Percentiles rank a stretch among this genome's conserved stretches.
phyloP scores from a whole-genome alignment of 208 protist genomes.

The Zelonia costaricensis region DNA sequence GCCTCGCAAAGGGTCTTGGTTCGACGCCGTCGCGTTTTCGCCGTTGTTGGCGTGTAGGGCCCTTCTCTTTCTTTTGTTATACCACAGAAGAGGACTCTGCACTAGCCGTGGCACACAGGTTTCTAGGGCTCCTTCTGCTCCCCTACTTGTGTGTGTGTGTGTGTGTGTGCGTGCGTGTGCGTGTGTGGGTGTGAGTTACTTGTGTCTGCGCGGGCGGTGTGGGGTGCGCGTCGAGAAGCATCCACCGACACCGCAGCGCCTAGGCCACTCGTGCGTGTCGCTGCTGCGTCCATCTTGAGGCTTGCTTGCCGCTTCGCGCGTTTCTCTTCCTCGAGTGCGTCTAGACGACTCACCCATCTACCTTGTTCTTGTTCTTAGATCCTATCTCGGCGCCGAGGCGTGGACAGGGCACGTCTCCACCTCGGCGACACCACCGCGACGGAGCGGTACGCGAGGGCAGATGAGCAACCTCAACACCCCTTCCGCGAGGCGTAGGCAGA shows the following conservation, averaged over 20 bases:
- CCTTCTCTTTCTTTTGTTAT: too few relatives aligned
- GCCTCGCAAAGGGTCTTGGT: too few relatives aligned
- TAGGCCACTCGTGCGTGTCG: too few relatives aligned
- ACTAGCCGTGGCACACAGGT: too few relatives aligned
- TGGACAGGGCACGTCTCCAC: neutral
- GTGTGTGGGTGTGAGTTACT: neutral
- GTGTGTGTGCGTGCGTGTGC: neutral
- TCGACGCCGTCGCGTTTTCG: too few relatives aligned
- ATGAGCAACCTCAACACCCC: slow-evolving; percentile 4
- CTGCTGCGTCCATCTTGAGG: neutral
- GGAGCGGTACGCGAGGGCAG: neutral
- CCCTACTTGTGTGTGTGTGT: too few relatives aligned
- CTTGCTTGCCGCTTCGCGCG: neutral
- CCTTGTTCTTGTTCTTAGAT: neutral
- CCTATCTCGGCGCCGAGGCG: neutral
- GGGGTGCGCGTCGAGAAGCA: neutral
- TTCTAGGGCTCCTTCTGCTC: too few relatives aligned
- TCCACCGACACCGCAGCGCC: too few relatives aligned
- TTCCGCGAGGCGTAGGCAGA: neutral
- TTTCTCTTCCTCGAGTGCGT: neutral
- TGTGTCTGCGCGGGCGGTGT: neutral
- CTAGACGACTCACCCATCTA: too few relatives aligned
- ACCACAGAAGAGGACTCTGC: too few relatives aligned
- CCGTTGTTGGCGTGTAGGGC: too few relatives aligned
- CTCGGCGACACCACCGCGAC: neutral